Evolutionary conservation across 106 monocot genomes (phyloP), one percentile per base, ranked within the genome.

Genomic region (Dendrobium nobile): DNA sequence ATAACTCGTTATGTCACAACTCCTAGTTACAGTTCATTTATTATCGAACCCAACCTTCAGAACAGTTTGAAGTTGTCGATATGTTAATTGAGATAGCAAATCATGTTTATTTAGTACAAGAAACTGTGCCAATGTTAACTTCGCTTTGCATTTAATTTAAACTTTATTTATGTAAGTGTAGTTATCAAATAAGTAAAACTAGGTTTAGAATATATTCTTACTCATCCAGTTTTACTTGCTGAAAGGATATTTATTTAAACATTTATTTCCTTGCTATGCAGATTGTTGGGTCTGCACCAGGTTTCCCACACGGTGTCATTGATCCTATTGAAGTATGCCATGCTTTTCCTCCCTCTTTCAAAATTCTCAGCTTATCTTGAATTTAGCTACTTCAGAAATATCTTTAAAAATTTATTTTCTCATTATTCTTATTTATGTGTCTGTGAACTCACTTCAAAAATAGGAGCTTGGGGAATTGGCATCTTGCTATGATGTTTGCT

Each of bases 271-370:
- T 45, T 58, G 28, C 80, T 75, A 16, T 77, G 47, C 86, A 96
- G 96, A 93, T 96, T 87, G 33, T 96, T 83, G 96, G 93, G 43
- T 96, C 96, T 61, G 93, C 96, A 83, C 96, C 96, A 64, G 96
- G 96, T 54, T 96, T 90, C 82, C 96, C 96, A 5, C 96, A 96
- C 80, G 96, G 96, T 22, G 47, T 96, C 45, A 85, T 96, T 72
- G 96, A 96, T 88, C 96, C 96, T 67, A 93, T 96, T 85, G 90
- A 93, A 85, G 96, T 96, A 91, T 87, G 89, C 5, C 76, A 27
- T 76, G 47, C 47, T 76, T 45, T 79, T 0, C 28, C 42, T 44
- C 9, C 20, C 40, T 77, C 22, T 67, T 61, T 43, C 10, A 42
- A 24, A 26, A 43, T 70, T 59, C 6, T 33, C 44, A 43, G 24